Evolutionary conservation across 2,329 filamentous ascomycete species (phyloP).

Genomic region (Diaporthe sp.): DNA sequence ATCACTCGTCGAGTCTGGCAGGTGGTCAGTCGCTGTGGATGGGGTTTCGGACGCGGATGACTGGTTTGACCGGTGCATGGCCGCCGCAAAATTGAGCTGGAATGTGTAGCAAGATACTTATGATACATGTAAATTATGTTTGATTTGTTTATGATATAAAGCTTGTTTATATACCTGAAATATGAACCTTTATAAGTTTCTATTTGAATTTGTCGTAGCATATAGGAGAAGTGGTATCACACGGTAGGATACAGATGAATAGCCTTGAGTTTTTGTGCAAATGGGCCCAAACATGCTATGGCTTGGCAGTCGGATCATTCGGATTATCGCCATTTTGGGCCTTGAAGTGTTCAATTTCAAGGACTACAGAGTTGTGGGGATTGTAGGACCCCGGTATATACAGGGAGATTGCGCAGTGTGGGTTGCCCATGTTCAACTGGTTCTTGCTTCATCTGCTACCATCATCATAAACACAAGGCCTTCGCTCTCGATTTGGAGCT

Average conservation of each 20-base stretch:
- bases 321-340: constrained; percentile 1
- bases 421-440: neutral
- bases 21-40: neutral
- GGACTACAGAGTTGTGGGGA: neutral
- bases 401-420: constrained; percentile 9
- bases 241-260: neutral
- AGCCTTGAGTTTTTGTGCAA: neutral
- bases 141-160: neutral
- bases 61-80: neutral
- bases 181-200: neutral
- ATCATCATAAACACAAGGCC: neutral
- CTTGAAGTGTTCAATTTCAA: constrained; percentile 2
- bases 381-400: neutral
- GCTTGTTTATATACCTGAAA: neutral
- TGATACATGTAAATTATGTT: neutral
- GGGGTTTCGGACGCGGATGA: neutral
- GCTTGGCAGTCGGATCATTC: neutral
- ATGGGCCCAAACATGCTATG: neutral
- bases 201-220: neutral
- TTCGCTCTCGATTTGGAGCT: neutral
- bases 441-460: neutral
- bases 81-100: neutral
- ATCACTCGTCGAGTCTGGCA: neutral
- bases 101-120: neutral
- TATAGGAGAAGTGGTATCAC: too few relatives aligned